phyloP scores from a whole-genome alignment of 495 filamentous ascomycete species.

The Trichoderma erinaceum region DNA sequence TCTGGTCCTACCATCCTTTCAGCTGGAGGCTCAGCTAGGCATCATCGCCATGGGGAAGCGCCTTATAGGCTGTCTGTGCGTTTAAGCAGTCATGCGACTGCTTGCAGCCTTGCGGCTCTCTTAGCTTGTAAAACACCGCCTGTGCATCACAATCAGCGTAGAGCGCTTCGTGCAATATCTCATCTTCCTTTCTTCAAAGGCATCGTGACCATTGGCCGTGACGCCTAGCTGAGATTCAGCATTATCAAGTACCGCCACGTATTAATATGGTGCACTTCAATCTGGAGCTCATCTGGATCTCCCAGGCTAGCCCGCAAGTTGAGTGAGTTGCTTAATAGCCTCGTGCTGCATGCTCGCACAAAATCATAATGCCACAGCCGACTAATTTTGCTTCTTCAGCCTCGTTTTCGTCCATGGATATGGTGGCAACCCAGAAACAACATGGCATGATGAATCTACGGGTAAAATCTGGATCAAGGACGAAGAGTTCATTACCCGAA shows the following conservation, averaged over 20 bases:
- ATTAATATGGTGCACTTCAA: conserved; percentile 5
- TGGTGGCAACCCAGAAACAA: conserved; percentile 1
- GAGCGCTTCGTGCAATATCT: background rate
- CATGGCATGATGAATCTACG: background rate
- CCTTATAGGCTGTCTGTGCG: background rate
- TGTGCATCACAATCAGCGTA: background rate
- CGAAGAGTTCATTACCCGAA: conserved; percentile 1
- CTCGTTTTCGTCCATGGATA: conserved; percentile 9
- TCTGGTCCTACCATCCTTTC: conserved; percentile 2
- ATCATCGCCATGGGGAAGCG: background rate
- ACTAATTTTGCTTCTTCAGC: background rate
- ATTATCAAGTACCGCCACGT: background rate
- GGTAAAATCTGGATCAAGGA: conserved; percentile 8
- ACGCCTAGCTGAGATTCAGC: background rate
- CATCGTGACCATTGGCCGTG: background rate
- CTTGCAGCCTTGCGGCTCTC: background rate
- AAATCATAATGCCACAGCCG: background rate
- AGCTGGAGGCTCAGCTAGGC: background rate
- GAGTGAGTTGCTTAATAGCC: background rate
- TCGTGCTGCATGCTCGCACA: background rate
- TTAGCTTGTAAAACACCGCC: background rate
- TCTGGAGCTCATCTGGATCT: conserved; percentile 4
- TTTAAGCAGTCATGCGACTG: background rate
- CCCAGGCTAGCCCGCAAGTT: background rate
- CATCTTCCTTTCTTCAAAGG: background rate